A percentile compares a stretch with the other conserved stretches of the same genome.
Evolutionary conservation across 2,329 filamentous ascomycete species (phyloP).

Genomic region (Macroventuria anomochaeta): DNA sequence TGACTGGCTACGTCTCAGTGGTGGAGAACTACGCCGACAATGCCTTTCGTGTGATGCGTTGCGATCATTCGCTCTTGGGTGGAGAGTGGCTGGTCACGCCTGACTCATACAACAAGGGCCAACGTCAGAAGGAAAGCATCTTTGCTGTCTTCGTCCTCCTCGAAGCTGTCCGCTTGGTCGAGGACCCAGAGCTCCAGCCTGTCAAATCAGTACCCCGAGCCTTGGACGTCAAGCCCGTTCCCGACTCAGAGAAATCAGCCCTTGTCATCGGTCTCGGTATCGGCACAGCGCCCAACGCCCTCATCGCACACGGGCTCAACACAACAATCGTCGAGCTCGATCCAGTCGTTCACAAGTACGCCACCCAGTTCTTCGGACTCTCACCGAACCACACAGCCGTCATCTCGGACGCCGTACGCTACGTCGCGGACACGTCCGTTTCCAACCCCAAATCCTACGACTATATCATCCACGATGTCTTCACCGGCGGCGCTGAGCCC

Average conservation of each 20-base stretch:
- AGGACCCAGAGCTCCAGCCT: slow-evolving; percentile 46
- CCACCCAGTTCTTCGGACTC: slow-evolving; percentile 81
- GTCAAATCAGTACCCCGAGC: slow-evolving; percentile 15
- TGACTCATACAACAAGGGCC: slow-evolving; percentile 47
- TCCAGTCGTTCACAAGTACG: slow-evolving; percentile 84
- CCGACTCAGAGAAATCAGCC: slow-evolving; percentile 75
- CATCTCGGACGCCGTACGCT: slow-evolving; percentile 82
- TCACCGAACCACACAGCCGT: slow-evolving; percentile 78
- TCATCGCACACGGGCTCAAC: slow-evolving; percentile 86
- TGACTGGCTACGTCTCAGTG: slow-evolving; percentile 92
- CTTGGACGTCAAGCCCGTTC: slow-evolving; percentile 51
- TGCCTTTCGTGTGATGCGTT: slow-evolving; percentile 82
- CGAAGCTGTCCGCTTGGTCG: slow-evolving; percentile 84
- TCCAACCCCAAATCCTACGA: slow-evolving; percentile 65
- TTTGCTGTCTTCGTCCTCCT: slow-evolving; percentile 97
- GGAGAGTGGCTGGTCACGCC: slow-evolving; percentile 80
- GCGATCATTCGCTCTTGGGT: slow-evolving; percentile 91
- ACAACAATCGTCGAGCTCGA: slow-evolving; percentile 97
- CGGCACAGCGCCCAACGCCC: slow-evolving; percentile 84
- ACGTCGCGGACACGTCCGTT: slow-evolving; percentile 61
- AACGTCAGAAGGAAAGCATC: slow-evolving; percentile 77
- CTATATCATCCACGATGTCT: slow-evolving; percentile 97
- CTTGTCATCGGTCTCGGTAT: slow-evolving; percentile 92
- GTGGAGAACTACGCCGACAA: slow-evolving; percentile 71
- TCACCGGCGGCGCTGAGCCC: slow-evolving; percentile 94